Evolutionary conservation across 2,329 filamentous ascomycete genomes (phyloP).

Genomic region (Fusarium metavorans): DNA sequence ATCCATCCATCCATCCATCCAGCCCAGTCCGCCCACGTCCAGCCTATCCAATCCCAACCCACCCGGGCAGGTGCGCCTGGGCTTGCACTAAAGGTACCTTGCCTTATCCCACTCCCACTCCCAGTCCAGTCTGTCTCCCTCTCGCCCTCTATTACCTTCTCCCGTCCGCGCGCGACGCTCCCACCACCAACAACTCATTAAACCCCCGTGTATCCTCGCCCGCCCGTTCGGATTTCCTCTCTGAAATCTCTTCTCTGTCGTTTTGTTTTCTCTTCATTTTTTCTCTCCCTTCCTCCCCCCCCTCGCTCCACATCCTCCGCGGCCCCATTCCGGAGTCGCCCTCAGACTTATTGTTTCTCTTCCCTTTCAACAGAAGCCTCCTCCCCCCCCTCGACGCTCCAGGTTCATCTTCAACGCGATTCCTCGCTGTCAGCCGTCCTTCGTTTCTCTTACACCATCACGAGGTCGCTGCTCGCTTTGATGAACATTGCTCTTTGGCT

Average conservation of each 20-base stretch:
- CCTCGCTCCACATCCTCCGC: conserved; percentile 50
- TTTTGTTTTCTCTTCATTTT: conserved; percentile 48
- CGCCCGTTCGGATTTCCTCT: conserved; percentile 40
- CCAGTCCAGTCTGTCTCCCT: conserved; percentile 24
- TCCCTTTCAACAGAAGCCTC: conserved; percentile 42
- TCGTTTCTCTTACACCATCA: conserved; percentile 42
- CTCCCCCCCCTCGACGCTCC: conserved; percentile 37
- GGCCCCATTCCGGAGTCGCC: conserved; percentile 47
- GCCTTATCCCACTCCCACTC: conserved; percentile 33
- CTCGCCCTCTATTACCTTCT: conserved; percentile 29
- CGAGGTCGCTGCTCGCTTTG: conserved; percentile 43
- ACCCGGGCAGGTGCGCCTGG: conserved; percentile 30
- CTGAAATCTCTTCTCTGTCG: conserved; percentile 49
- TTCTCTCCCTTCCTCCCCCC: conserved; percentile 41
- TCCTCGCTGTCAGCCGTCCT: conserved; percentile 45
- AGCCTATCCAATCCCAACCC: conserved; percentile 32
- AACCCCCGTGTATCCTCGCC: conserved; percentile 48
- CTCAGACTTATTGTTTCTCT: conserved; percentile 43
- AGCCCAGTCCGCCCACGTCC: not conserved
- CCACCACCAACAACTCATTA: conserved; percentile 48
- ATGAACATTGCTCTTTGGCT: conserved; percentile 42
- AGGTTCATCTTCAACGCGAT: conserved; percentile 37
- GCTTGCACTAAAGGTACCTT: conserved; percentile 33
- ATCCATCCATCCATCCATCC: not conserved
- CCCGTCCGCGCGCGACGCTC: conserved; percentile 41